Percentiles rank a stretch among this genome's conserved stretches.
Evolutionary conservation across 495 filamentous ascomycete species (phyloP).

Genomic region (Physcia stellaris): DNA sequence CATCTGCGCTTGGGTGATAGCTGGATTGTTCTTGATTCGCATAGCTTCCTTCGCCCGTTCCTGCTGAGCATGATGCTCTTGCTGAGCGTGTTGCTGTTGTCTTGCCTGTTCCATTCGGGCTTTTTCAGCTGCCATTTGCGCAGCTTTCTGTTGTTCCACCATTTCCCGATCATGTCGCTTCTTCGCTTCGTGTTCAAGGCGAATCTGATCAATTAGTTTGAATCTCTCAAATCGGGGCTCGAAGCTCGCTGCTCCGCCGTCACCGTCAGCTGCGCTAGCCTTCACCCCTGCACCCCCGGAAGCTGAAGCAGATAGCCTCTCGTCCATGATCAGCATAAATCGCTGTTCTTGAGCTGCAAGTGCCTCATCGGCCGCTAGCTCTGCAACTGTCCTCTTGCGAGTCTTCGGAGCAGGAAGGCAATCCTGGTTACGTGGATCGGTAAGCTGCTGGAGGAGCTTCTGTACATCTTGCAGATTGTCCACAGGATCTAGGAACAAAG

Average conservation of each 20-base stretch:
- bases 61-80: conserved; percentile 24
- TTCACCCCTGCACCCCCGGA: conserved; percentile 44
- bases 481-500: conserved; percentile 64
- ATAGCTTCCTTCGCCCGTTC: conserved; percentile 18
- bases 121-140: conserved; percentile 25
- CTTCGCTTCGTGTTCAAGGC: conserved; percentile 59
- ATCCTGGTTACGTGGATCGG: conserved; percentile 61
- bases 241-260: conserved; percentile 52
- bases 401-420: conserved; percentile 72
- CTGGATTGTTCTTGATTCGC: too few relatives aligned
- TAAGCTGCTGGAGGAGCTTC: conserved; percentile 50
- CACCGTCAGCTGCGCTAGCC: conserved; percentile 59
- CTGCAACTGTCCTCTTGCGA: conserved; percentile 84
- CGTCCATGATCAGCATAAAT: conserved; percentile 89
- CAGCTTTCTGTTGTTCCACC: conserved; percentile 41
- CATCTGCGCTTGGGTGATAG: conserved; percentile 3
- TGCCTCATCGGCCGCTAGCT: conserved; percentile 88
- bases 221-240: conserved; percentile 82
- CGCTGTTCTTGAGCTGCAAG: conserved; percentile 75
- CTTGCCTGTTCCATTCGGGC: conserved; percentile 19
- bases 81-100: conserved; percentile 3
- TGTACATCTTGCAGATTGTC: conserved; percentile 52
- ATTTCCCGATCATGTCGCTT: conserved; percentile 46
- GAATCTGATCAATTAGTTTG: conserved; percentile 79
- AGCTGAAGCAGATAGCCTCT: conserved; percentile 51